Base-by-base conservation (phyloP, 2,329 filamentous ascomycete species). In the Sporothrix luriei region DNA sequence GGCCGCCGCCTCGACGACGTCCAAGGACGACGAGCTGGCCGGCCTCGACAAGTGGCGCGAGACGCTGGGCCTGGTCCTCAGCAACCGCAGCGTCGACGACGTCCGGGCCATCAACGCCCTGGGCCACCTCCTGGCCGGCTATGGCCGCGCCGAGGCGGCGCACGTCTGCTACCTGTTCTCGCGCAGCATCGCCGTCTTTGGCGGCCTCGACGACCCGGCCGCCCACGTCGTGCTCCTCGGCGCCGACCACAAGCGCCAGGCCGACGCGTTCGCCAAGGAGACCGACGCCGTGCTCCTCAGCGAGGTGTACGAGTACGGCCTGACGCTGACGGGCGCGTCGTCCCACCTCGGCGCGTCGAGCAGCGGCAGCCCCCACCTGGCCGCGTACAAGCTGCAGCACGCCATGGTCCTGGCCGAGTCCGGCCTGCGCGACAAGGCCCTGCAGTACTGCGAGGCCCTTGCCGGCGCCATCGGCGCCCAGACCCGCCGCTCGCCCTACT, bases 151-250 rank as follows among this genome's bases (percentile, higher is more conserved):
- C 13, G 94, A 98, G 78, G 96, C 96, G 24, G 93, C 94, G 29
- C 95, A 98, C 74, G 90, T 95, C 61, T 99, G 96, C 82, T 97
- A 91, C 81, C 84, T 99, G 21, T 97, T 99, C 77, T 92, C 93
- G 14, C 87, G 91, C 57, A 84, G 83, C 29, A 82, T 87, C 24
- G 86, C 90, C 0, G 82, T 93, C 10, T 91, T 97, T 76, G 90
- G 91, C 62, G 95, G 94, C 4, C 82, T 91, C 9, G 94, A 98
- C 77, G 94, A 99, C 75, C 84, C 89, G 0, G 87, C 88, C 59
- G 86, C 90, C 3, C 88, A 90, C 75, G 90, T 98, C 74, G 91
- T 95, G 6, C 86, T 74, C 9, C 83, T 99, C 26, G 94, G 95
- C 19, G 90, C 90, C 16, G 92, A 98, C 77, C 93, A 97, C 78